Evolutionary conservation across 2,329 filamentous ascomycete species (phyloP).

Genomic region (Phaeosphaeria sp.): DNA sequence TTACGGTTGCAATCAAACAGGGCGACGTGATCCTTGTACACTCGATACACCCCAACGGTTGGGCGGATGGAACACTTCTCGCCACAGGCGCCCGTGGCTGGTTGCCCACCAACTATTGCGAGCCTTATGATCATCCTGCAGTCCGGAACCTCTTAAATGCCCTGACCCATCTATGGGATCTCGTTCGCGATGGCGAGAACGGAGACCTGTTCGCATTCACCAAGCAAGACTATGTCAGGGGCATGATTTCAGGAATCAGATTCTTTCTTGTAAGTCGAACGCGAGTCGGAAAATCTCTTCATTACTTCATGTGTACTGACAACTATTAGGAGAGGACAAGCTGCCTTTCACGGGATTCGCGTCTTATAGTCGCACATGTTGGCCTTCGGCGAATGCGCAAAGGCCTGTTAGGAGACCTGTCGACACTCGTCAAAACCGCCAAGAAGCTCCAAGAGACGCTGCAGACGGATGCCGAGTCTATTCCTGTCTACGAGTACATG

Average conservation of each 20-base stretch:
- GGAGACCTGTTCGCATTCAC: constrained; percentile 80
- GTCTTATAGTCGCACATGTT: constrained; percentile 76
- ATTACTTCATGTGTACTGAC: constrained; percentile 17
- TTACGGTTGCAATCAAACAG: constrained; percentile 86
- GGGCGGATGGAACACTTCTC: constrained; percentile 93
- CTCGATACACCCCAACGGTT: constrained; percentile 96
- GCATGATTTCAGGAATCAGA: constrained; percentile 90
- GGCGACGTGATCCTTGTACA: constrained; percentile 94
- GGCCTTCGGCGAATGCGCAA: constrained; percentile 81
- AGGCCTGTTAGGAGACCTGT: constrained; percentile 85
- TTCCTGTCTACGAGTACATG: constrained; percentile 73
- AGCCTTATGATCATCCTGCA: constrained; percentile 87
- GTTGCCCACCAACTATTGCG: constrained; percentile 98
- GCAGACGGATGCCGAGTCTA: constrained; percentile 39
- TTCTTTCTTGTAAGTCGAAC: constrained; percentile 75
- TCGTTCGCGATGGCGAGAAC: constrained; percentile 77
- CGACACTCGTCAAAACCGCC: constrained; percentile 84
- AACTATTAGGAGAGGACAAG: constrained; percentile 77
- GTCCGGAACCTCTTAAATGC: constrained; percentile 86
- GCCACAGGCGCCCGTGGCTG: constrained; percentile 87
- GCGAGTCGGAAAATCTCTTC: not conserved
- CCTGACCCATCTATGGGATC: constrained; percentile 89
- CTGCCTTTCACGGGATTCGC: constrained; percentile 83
- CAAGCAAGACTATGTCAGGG: constrained; percentile 92
- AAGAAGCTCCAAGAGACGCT: constrained; percentile 83